Conservation (phyloP, 768 basidiomycete genomes). For the Ephemerocybe angulata region DNA sequence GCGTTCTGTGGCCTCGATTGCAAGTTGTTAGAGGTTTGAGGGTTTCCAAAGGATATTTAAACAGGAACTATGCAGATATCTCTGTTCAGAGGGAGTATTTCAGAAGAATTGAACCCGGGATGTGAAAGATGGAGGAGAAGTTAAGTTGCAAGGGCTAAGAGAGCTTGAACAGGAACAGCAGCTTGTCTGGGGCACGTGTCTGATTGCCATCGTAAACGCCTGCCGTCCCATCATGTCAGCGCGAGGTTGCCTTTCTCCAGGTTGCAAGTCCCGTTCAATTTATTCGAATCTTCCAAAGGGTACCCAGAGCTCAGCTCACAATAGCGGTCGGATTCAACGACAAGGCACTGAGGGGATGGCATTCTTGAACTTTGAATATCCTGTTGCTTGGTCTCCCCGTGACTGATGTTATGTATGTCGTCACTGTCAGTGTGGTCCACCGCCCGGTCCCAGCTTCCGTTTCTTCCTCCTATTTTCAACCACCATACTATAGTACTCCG, state of each 20-base stretch:
- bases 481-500: background rate
- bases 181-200: background rate
- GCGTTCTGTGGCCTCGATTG: background rate
- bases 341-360: too few relatives aligned
- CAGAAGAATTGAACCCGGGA: background rate
- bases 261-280: too few relatives aligned
- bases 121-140: background rate
- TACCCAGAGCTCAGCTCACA: too few relatives aligned
- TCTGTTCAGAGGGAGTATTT: background rate
- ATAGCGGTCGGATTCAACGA: too few relatives aligned
- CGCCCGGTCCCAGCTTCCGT: background rate
- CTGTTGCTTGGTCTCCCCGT: too few relatives aligned
- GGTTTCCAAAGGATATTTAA: background rate
- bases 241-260: too few relatives aligned
- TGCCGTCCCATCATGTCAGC: too few relatives aligned
- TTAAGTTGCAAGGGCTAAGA: background rate
- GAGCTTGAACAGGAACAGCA: background rate
- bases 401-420: too few relatives aligned
- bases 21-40: slow-evolving; percentile 17
- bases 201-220: slow-evolving; percentile 4
- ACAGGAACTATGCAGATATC: background rate
- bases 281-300: too few relatives aligned
- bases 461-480: background rate
- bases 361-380: too few relatives aligned
- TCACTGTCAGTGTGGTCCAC: background rate